phyloP scores from a whole-genome alignment of 2,329 filamentous ascomycete genomes.

The Cytospora paraplurivora region DNA sequence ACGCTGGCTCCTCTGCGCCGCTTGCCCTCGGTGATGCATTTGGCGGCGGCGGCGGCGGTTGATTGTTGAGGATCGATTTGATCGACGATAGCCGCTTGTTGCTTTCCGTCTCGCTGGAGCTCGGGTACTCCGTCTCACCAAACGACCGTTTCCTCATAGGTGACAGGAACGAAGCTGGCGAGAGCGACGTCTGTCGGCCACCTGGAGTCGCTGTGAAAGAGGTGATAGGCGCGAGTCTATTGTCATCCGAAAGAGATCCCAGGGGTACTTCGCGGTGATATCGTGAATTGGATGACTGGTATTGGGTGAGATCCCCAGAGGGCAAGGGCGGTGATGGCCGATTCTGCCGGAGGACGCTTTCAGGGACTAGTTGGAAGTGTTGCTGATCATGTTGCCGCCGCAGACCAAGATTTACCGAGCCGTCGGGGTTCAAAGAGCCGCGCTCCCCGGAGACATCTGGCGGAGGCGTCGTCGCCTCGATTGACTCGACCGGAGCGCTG shows the following conservation, averaged over 20 bases:
- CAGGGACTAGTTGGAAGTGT: slow-evolving; percentile 50
- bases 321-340: slow-evolving; percentile 49
- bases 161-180: slow-evolving; percentile 61
- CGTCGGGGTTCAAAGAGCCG: slow-evolving; percentile 63
- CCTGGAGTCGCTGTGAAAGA: slow-evolving; percentile 50
- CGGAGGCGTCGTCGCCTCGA: slow-evolving; percentile 45
- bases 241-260: slow-evolving; percentile 55
- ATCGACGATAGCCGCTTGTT: slow-evolving; percentile 72
- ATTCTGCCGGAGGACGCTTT: slow-evolving; percentile 46
- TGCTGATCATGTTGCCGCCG: slow-evolving; percentile 52
- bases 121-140: slow-evolving; percentile 54
- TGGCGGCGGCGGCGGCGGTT: slow-evolving; percentile 32
- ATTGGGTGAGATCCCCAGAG: slow-evolving; percentile 51
- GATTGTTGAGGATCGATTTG: slow-evolving; percentile 72
- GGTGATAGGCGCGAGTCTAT: slow-evolving; percentile 58
- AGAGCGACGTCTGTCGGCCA: slow-evolving; percentile 56
- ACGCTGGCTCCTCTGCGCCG: slow-evolving; percentile 40
- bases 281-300: slow-evolving; percentile 49
- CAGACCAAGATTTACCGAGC: slow-evolving; percentile 64
- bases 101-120: slow-evolving; percentile 44
- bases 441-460: slow-evolving; percentile 45
- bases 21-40: slow-evolving; percentile 28
- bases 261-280: slow-evolving; percentile 43
- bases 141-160: slow-evolving; percentile 68
- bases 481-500: slow-evolving; percentile 50